Conservation (phyloP, 768 basidiomycete species). For the Kwoniella bestiolae region DNA sequence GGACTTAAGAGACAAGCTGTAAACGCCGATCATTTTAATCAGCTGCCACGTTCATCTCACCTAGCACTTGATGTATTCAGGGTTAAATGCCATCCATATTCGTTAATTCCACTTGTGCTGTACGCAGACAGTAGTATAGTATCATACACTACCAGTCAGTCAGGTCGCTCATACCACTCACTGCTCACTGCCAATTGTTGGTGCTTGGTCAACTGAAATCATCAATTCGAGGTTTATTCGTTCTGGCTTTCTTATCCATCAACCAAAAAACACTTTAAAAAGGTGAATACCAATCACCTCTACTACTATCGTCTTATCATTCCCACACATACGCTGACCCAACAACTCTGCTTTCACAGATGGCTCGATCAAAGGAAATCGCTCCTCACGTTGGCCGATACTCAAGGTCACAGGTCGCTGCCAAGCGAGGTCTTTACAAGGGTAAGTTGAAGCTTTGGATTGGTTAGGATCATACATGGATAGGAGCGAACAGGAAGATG, state of each 20-base stretch:
- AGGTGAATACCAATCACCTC: conserved; percentile 11
- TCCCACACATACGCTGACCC: neutral
- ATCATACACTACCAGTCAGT: too few relatives aligned
- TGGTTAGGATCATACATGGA: neutral
- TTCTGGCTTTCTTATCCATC: conserved; percentile 22
- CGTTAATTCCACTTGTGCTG: too few relatives aligned
- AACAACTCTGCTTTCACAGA: conserved; percentile 32
- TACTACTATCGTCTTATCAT: neutral
- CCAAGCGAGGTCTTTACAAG: conserved; percentile 83
- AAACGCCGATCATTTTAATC: neutral
- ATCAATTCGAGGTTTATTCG: conserved; percentile 23
- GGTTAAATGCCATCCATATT: too few relatives aligned
- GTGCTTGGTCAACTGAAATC: conserved; percentile 1
- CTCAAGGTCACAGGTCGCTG: conserved; percentile 78
- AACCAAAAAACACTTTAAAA: conserved; percentile 22
- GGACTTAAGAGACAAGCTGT: neutral
- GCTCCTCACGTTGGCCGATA: conserved; percentile 78
- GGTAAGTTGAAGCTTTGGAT: conserved; percentile 58
- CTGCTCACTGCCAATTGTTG: neutral
- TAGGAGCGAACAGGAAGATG: neutral
- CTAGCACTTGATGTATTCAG: too few relatives aligned
- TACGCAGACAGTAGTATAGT: too few relatives aligned
- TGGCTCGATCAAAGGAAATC: conserved; percentile 69
- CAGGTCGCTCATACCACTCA: neutral
- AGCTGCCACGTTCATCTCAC: conserved; percentile 1